Conservation (phyloP, 495 filamentous ascomycete species). For the Talaromyces trachyspermus region DNA sequence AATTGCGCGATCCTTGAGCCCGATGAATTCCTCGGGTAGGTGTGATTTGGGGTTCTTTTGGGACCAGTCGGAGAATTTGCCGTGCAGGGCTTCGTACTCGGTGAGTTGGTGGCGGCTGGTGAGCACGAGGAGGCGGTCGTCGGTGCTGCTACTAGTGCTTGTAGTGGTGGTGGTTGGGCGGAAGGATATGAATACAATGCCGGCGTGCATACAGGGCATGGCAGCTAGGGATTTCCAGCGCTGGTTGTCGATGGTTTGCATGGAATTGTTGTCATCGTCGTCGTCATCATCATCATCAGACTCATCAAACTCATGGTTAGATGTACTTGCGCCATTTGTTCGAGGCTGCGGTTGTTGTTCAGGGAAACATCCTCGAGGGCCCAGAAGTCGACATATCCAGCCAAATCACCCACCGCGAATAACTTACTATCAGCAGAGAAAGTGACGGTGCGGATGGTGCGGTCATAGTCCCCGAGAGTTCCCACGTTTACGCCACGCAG, state of each 20-base stretch:
- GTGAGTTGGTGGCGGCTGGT: conserved; percentile 70
- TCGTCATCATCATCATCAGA: conserved; percentile 45
- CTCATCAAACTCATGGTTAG: conserved; percentile 47
- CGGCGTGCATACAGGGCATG: conserved; percentile 68
- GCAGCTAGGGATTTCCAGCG: conserved; percentile 67
- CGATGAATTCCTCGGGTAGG: conserved; percentile 64
- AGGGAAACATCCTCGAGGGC: conserved; percentile 52
- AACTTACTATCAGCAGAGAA: conserved; percentile 80
- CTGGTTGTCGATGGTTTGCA: conserved; percentile 38
- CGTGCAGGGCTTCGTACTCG: conserved; percentile 67
- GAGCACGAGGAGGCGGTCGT: conserved; percentile 64
- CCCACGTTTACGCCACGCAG: conserved; percentile 38
- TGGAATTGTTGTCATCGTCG: conserved; percentile 19
- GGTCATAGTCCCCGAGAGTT: conserved; percentile 69
- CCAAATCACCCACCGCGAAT: conserved; percentile 69
- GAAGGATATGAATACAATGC: conserved; percentile 69
- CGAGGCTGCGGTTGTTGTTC: conserved; percentile 24
- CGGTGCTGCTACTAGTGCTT: conserved; percentile 33
- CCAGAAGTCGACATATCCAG: conserved; percentile 84
- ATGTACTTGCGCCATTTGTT: conserved; percentile 24
- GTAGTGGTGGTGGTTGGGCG: conserved; percentile 40
- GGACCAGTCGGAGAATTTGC: conserved; percentile 76
- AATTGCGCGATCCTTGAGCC: conserved; percentile 67
- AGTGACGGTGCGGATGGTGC: conserved; percentile 61
- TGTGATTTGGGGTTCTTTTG: conserved; percentile 66